Evolutionary conservation across 495 filamentous ascomycete species (phyloP).

Genomic region (Letharia columbiana): DNA sequence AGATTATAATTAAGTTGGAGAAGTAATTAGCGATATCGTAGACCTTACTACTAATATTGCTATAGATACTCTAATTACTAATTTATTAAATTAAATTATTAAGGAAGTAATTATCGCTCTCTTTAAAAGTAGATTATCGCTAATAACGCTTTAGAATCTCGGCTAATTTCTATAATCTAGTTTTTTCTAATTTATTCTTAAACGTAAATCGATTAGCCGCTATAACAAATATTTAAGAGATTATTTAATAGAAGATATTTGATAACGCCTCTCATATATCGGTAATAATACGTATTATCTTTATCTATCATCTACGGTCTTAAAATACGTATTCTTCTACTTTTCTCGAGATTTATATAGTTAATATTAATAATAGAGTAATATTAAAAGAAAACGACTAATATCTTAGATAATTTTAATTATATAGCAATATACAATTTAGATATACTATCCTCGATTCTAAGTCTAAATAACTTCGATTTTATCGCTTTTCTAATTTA

Average conservation of each 20-base stretch:
- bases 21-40: conserved; percentile 15
- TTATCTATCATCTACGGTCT: not conserved
- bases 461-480: conserved; percentile 20
- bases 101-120: conserved; percentile 11
- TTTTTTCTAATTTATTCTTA: conserved; percentile 17
- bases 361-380: conserved; percentile 3
- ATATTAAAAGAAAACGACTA: conserved; percentile 15
- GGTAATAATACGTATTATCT: conserved; percentile 11
- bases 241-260: conserved; percentile 21
- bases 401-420: conserved; percentile 9
- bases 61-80: not conserved
- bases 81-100: conserved; percentile 16
- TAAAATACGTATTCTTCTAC: not conserved
- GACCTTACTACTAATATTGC: conserved; percentile 8
- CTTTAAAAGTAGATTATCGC: conserved; percentile 15
- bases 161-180: conserved; percentile 2
- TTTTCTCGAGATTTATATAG: not conserved
- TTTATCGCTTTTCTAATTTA: conserved; percentile 18
- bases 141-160: not conserved
- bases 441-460: conserved; percentile 10
- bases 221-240: conserved; percentile 6
- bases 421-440: conserved; percentile 16
- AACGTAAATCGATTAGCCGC: not conserved
- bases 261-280: conserved; percentile 12
- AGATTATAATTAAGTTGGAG: not conserved